Evolutionary conservation across 2,329 filamentous ascomycete genomes (phyloP), one percentile per base, ranked within the genome.

Genomic region (Pseudocercospora fijiensis): DNA sequence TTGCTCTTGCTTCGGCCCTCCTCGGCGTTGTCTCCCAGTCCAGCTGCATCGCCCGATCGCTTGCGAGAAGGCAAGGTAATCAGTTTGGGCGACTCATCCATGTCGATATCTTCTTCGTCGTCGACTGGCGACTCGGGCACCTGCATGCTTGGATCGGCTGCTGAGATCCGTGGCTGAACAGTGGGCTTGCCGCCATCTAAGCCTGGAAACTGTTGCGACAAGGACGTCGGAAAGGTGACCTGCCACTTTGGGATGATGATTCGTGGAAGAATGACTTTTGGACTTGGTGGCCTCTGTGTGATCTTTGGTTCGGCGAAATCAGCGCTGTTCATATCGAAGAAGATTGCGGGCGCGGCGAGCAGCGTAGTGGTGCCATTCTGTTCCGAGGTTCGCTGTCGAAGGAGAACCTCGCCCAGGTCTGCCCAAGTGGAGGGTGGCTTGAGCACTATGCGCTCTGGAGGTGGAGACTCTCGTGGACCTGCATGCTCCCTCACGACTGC

Each of bases 11-110:
- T 77, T 55, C 86, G 81, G 20, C 82, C 81, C 57, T 83, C 83
- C 65, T 88, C 86, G 11, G 78, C 77, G 11, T 79, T 80, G 58
- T 88, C 86, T 1, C 85, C 81, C 27, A 87, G 78, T 9, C 83
- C 84, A 56, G 85, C 83, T 20, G 83, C 84, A 58, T 86, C 84
- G 13, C 84, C 85, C 2, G 86, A 88, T 62, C 86, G 79, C 73
- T 89, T 89, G 20, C 86, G 81, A 22, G 80, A 80, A 10, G 77
- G 77, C 4, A 76, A 71, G 55, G 71, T 76, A 3, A 56, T 37
- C n/a, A 78, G 73, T 4, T 65, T 68, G 1, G 67, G 59, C 7
- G 66, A 64, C 5, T 67, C 55, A 67, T 67, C 58, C 79, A 80
- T 27, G 67, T 67, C 58, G 78, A 80, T 26, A 68, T 63, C 61